Evolutionary conservation across 257 asterid species (phyloP), one percentile per base, ranked within the genome.

Genomic region (Mitragyna speciosa): DNA sequence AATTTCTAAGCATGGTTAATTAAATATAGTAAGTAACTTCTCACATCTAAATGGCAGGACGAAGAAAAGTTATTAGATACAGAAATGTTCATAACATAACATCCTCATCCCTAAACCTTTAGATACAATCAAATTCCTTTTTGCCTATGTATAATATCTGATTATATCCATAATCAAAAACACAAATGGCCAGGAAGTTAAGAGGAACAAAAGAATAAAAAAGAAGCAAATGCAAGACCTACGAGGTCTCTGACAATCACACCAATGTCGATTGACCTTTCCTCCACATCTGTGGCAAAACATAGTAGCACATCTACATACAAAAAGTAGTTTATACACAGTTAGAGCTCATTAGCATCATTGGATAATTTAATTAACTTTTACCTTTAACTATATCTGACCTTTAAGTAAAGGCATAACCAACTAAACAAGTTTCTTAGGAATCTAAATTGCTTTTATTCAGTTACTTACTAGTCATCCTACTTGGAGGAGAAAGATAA

Each of bases 241-340:
- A 22, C 3, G 1, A 45, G 87, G 67, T 1, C 73, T 74, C 67
- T 85, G 83, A 73, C 93, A 90, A 15, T 83, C 70, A 56, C 94
- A 91, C 88, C 86, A 82, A 56, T 83, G 88, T 56, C 75, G 85
- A 39, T 86, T 56, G 72, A 90, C 89, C 65, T 82, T 88, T 83
- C 71, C 80, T 51, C 97, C 94, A 74, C 93, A 92, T 83, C 78
- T 88, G 90, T 90, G 88, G 89, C 95, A 92, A 87, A 92, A 92
- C 10, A 77, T 86, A 58, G 85, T 83, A 77, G 87, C 83, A 65
- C 93, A 87, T 79, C 91, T 89, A 87, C 86, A 88, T 12, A 4
- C 65, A 80, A 51, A 74, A 36, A 79, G 56, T 16, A 30, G 73
- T 22, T 0, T 15, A 24, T 31, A 59, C 20, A 58, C 58, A 75